A percentile compares a stretch with the other conserved stretches of the same genome.
phyloP scores from a whole-genome alignment of 345 rosid species.

The Combretum micranthum region DNA sequence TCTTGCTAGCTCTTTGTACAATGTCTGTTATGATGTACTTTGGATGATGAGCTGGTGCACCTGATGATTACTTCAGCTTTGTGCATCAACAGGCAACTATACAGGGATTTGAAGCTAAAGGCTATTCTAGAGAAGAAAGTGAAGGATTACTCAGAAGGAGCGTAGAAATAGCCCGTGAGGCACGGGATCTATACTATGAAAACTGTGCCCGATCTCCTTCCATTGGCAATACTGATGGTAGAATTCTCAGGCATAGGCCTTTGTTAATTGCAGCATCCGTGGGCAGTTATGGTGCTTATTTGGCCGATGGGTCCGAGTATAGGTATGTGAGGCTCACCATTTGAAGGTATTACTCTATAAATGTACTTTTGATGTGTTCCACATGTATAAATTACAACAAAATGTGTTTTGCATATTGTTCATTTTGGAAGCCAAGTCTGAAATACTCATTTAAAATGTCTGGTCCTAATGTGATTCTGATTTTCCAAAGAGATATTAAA shows the following conservation, averaged over 20 bases:
- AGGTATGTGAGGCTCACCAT: conserved; percentile 26
- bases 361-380: too few relatives aligned
- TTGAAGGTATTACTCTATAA: too few relatives aligned
- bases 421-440: too few relatives aligned
- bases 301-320: conserved; percentile 93
- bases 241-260: conserved; percentile 27
- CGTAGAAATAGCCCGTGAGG: conserved; percentile 76
- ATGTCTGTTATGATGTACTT: too few relatives aligned
- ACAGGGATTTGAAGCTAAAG: conserved; percentile 84
- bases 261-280: conserved; percentile 79
- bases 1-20: too few relatives aligned
- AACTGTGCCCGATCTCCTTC: conserved; percentile 44
- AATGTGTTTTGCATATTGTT: too few relatives aligned
- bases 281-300: conserved; percentile 93
- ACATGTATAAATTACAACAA: too few relatives aligned
- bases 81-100: conserved; percentile 54
- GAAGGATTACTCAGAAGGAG: conserved; percentile 58
- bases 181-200: conserved; percentile 58
- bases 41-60: too few relatives aligned
- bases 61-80: too few relatives aligned
- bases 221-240: conserved; percentile 30
- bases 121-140: conserved; percentile 54
- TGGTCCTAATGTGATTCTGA: too few relatives aligned
- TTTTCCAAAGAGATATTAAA: too few relatives aligned
- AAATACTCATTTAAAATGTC: too few relatives aligned